Evolutionary conservation across 164 flowering plant species (phyloP).

Genomic region (Vitis rupestris): DNA sequence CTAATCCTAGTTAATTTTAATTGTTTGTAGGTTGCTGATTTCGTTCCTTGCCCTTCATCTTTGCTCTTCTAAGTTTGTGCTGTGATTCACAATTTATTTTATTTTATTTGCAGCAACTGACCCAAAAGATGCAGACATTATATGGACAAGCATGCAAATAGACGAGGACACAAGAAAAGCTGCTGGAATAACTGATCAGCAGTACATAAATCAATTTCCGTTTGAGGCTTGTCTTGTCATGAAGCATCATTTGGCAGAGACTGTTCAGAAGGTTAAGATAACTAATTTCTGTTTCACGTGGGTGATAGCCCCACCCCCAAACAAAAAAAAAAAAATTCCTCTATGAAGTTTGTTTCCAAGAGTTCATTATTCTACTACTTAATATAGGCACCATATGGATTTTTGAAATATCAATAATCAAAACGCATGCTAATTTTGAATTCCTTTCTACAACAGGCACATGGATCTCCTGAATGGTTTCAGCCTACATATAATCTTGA

Average conservation of each 20-base stretch:
- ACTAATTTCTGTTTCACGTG: background rate
- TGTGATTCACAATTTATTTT: background rate
- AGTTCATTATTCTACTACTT: no score
- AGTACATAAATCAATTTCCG: slow-evolving; percentile 92
- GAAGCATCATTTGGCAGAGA: slow-evolving; percentile 98
- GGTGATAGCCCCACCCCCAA: background rate
- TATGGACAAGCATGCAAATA: slow-evolving; percentile 88
- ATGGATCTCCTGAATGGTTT: slow-evolving; percentile 86
- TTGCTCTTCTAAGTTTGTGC: slow-evolving; percentile 4
- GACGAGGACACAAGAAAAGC: slow-evolving; percentile 83
- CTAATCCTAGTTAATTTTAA: background rate
- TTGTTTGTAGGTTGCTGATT: background rate
- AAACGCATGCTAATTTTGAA: background rate
- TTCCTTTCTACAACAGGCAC: slow-evolving; percentile 47
- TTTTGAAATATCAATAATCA: background rate
- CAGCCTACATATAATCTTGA: slow-evolving; percentile 96
- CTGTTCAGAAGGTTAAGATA: slow-evolving; percentile 70
- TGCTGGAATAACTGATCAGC: slow-evolving; percentile 68
- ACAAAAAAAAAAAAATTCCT: no score
- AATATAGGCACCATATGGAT: background rate
- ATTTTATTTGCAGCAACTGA: slow-evolving; percentile 58
- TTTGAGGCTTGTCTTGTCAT: slow-evolving; percentile 97
- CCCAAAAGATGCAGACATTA: slow-evolving; percentile 87
- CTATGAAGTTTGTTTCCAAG: no score
- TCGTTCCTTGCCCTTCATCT: background rate